A percentile compares a stretch with the other conserved stretches of the same genome.
These are phyloP conservation scores for Flueggea neowawraea DNA, from an alignment of 441 rosid genomes.

Conservation along the genomic window DNA sequence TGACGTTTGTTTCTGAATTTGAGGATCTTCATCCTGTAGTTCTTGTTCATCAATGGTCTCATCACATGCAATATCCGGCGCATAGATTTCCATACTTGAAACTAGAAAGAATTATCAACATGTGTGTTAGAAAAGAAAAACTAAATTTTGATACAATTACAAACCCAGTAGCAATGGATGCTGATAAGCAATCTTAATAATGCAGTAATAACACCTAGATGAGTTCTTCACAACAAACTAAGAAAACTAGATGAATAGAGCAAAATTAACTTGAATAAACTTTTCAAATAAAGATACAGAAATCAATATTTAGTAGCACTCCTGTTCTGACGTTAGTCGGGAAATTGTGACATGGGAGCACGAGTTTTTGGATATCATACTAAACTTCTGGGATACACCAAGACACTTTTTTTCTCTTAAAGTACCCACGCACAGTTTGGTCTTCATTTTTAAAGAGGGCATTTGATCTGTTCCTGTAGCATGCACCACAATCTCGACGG, in stretches of 20 bases:
- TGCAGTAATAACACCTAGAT: no score
- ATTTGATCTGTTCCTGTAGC: slow-evolving; percentile 42
- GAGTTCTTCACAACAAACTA: no score
- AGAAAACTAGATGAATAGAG: no score
- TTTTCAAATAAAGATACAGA: no score
- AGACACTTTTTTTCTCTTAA: slow-evolving; percentile 50
- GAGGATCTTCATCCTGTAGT: slow-evolving; percentile 24
- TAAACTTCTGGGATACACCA: slow-evolving; percentile 51
- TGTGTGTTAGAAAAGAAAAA: slow-evolving; percentile 4
- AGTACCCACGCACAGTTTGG: slow-evolving; percentile 38
- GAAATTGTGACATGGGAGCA: slow-evolving; percentile 29
- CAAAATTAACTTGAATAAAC: no score
- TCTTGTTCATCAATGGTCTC: slow-evolving; percentile 24
- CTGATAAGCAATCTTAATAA: no score
- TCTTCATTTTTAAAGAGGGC: slow-evolving; percentile 74
- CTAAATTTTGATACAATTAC: neutral
- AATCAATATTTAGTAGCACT: slow-evolving; percentile 7
- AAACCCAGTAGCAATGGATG: neutral
- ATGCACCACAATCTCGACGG: slow-evolving; percentile 31
- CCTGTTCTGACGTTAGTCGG: slow-evolving; percentile 31
- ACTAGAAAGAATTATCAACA: slow-evolving; percentile 18
- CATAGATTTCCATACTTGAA: slow-evolving; percentile 21
- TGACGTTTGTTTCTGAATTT: slow-evolving; percentile 30
- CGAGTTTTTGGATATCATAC: slow-evolving; percentile 44
- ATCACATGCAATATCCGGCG: slow-evolving; percentile 22